phyloP scores from a whole-genome alignment of 805 yeast genomes.

The Maudiozyma bulderi region DNA sequence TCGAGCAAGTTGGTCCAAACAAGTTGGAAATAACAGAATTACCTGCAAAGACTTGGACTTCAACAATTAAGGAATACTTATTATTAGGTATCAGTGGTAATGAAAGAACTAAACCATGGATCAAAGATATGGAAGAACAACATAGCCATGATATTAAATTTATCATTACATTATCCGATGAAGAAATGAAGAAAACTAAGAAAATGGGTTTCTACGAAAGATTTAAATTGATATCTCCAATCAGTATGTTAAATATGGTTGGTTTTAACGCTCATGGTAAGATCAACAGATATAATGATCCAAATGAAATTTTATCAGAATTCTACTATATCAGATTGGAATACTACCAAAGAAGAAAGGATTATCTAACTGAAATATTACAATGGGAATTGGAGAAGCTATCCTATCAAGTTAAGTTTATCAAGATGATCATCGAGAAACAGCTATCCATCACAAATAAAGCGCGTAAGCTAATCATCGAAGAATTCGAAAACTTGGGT shows the following conservation, averaged over 20 bases:
- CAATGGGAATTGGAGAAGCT: conserved; percentile 69
- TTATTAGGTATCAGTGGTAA: conserved; percentile 63
- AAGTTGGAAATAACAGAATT: conserved; percentile 85
- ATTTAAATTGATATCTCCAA: conserved; percentile 63
- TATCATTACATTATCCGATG: conserved; percentile 60
- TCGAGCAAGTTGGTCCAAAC: conserved; percentile 69
- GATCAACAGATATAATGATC: conserved; percentile 69
- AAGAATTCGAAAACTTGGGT: conserved; percentile 49
- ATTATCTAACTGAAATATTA: conserved; percentile 55
- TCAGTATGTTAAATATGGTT: conserved; percentile 81
- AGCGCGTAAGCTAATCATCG: conserved; percentile 53
- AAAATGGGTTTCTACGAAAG: conserved; percentile 72
- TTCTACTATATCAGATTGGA: conserved; percentile 82
- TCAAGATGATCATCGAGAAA: conserved; percentile 78
- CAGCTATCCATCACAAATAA: conserved; percentile 65
- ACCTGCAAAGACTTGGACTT: conserved; percentile 90
- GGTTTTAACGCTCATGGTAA: conserved; percentile 88
- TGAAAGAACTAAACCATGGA: conserved; percentile 74
- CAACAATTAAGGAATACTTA: conserved; percentile 77
- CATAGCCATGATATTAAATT: conserved; percentile 77
- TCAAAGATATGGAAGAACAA: conserved; percentile 90
- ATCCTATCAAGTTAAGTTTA: conserved; percentile 79
- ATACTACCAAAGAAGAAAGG: conserved; percentile 85
- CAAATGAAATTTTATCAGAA: conserved; percentile 71
- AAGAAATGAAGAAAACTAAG: conserved; percentile 74